A percentile compares a stretch with the other conserved stretches of the same genome.
phyloP scores from a whole-genome alignment of 768 basidiomycete species.

The Phylloporus rhodoxanthus region DNA sequence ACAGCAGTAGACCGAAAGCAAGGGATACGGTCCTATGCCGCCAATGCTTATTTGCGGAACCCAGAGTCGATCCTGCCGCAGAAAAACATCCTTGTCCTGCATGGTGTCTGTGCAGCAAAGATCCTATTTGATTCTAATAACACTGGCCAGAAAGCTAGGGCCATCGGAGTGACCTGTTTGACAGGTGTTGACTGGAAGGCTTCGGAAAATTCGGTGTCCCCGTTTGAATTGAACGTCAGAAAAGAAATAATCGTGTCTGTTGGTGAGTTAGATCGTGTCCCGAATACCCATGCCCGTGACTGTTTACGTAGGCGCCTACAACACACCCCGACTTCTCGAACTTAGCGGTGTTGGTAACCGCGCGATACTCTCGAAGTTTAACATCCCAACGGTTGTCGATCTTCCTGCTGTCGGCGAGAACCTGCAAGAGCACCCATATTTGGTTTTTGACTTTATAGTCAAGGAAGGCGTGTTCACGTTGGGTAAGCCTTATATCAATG shows the following conservation, averaged over 20 bases:
- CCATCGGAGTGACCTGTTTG: slow-evolving; percentile 9
- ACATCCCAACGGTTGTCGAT: slow-evolving; percentile 5
- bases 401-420: slow-evolving; percentile 20
- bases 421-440: slow-evolving; percentile 13
- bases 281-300: background rate
- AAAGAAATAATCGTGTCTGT: background rate
- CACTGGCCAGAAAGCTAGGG: background rate
- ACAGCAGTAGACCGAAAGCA: slow-evolving; percentile 11
- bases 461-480: background rate
- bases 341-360: slow-evolving; percentile 15
- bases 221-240: background rate
- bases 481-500: background rate
- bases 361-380: slow-evolving; percentile 9
- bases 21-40: slow-evolving; percentile 16
- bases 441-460: background rate
- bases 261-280: background rate
- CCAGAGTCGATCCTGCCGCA: slow-evolving; percentile 5
- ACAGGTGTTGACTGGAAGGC: slow-evolving; percentile 5
- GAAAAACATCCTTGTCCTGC: background rate
- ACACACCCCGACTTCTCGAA: slow-evolving; percentile 17
- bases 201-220: background rate
- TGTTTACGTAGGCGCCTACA: slow-evolving; percentile 6
- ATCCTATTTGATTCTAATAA: slow-evolving; percentile 6
- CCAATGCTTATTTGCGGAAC: slow-evolving; percentile 13
- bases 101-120: slow-evolving; percentile 7